These are phyloP conservation scores for Vicia sativa DNA, from an alignment of 306 rosid genomes.

Conservation along the genomic window DNA sequence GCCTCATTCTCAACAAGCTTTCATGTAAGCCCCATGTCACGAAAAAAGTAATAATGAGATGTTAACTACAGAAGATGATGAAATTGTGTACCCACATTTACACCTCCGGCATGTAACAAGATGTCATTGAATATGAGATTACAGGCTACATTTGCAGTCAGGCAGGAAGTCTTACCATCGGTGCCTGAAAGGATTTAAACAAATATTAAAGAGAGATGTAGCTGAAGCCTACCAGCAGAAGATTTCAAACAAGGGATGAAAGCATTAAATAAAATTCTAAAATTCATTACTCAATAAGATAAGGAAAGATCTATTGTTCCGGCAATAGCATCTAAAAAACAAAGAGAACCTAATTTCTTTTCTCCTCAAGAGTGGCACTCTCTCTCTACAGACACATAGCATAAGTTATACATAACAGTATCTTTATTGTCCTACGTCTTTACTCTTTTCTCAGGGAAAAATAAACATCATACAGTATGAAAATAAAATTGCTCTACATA, in stretches of 20 bases:
- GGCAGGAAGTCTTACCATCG: slow-evolving; percentile 66
- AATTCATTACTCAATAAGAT: neutral
- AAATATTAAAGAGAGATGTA: slow-evolving; percentile 23
- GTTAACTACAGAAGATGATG: slow-evolving; percentile 12
- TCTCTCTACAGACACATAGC: no score
- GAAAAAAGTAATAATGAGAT: slow-evolving; percentile 16
- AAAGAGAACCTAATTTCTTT: no score
- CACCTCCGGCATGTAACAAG: slow-evolving; percentile 56
- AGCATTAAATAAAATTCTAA: neutral
- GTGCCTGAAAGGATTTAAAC: slow-evolving; percentile 62
- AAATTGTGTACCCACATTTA: slow-evolving; percentile 54
- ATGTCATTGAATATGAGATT: slow-evolving; percentile 77
- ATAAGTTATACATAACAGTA: no score
- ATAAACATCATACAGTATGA: no score
- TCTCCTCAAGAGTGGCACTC: no score
- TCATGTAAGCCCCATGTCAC: neutral
- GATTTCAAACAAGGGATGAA: slow-evolving; percentile 18
- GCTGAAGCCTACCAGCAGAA: slow-evolving; percentile 10
- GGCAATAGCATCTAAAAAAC: no score
- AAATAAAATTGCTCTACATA: no score
- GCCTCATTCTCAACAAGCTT: neutral
- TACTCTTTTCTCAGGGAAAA: no score
- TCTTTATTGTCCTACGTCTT: no score
- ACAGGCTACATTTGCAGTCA: slow-evolving; percentile 70
- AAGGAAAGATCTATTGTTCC: no score